phyloP scores from a whole-genome alignment of 345 rosid genomes.

The Rhodamnia argentea region DNA sequence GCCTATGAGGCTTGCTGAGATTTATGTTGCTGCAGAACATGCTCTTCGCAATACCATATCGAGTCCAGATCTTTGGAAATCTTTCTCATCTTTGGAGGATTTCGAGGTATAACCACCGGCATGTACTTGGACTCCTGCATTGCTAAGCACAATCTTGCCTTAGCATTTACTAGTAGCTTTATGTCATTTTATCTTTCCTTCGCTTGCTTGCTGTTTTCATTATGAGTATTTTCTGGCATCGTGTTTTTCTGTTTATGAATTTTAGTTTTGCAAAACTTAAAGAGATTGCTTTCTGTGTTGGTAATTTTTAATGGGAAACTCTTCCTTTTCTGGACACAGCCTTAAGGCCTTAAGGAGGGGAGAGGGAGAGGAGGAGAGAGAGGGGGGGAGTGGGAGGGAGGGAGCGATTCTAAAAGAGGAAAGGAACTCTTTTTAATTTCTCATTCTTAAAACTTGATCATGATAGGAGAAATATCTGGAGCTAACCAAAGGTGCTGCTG shows the following conservation, averaged over 20 bases:
- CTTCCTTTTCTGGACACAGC: not conserved
- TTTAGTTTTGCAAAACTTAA: not conserved
- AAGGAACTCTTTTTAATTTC: not conserved
- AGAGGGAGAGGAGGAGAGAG: too few species aligned
- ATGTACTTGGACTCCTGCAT: not conserved
- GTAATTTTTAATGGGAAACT: not conserved
- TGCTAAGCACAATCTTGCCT: not conserved
- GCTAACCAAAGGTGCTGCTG: constrained; percentile 94
- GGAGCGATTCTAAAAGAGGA: not conserved
- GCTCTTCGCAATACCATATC: constrained; percentile 71
- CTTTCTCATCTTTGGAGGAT: constrained; percentile 68
- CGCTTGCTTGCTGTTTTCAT: not conserved
- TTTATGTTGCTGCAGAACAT: constrained; percentile 90
- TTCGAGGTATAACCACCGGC: constrained; percentile 55
- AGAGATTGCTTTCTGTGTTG: not conserved
- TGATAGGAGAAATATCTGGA: constrained; percentile 82
- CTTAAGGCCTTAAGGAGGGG: not conserved
- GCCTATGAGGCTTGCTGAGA: constrained; percentile 97
- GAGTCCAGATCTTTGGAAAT: constrained; percentile 51
- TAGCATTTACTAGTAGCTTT: not conserved
- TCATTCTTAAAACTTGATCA: not conserved
- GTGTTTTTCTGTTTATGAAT: not conserved
- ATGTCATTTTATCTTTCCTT: not conserved
- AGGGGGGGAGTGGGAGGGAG: too few species aligned
- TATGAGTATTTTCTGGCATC: not conserved